Conservation (phyloP, 2,329 filamentous ascomycete species). For the Dactylellina leptospora region DNA sequence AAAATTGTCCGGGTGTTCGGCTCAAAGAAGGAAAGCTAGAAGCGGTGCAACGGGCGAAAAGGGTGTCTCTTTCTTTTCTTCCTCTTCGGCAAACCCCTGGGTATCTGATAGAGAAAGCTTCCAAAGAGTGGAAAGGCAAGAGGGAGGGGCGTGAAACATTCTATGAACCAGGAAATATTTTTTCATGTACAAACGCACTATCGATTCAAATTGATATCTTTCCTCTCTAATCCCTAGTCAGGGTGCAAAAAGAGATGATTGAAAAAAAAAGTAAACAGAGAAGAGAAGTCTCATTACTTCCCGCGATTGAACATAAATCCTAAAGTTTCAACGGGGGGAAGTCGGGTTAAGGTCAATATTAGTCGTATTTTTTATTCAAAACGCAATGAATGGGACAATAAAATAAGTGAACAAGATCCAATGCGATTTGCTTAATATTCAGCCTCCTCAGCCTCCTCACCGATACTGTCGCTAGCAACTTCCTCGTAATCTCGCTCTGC, state of each 20-base stretch:
- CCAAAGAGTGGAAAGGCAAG: too few species aligned
- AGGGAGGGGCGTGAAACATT: conserved; percentile 30
- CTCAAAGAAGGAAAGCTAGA: conserved; percentile 23
- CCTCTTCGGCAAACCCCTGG: conserved; percentile 7
- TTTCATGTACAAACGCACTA: conserved; percentile 40
- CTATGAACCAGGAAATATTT: conserved; percentile 25
- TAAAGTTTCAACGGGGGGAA: neutral
- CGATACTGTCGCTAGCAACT: conserved; percentile 92
- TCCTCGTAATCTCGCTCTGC: conserved; percentile 96
- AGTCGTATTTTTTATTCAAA: conserved; percentile 40
- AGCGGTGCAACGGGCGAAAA: neutral
- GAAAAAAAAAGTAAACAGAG: neutral
- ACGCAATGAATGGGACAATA: conserved; percentile 49
- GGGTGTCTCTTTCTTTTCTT: conserved; percentile 17
- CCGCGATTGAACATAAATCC: neutral
- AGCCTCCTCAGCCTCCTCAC: conserved; percentile 82
- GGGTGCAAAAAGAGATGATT: conserved; percentile 9
- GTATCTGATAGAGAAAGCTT: conserved; percentile 14
- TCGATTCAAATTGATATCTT: conserved; percentile 32
- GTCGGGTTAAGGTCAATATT: conserved; percentile 21
- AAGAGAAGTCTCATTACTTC: neutral
- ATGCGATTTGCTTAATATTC: conserved; percentile 76
- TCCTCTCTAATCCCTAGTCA: conserved; percentile 15
- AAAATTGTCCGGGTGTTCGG: conserved; percentile 14
- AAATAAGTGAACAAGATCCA: conserved; percentile 23